phyloP scores from a whole-genome alignment of 2,329 filamentous ascomycete genomes.

The Cytospora leucostoma region DNA sequence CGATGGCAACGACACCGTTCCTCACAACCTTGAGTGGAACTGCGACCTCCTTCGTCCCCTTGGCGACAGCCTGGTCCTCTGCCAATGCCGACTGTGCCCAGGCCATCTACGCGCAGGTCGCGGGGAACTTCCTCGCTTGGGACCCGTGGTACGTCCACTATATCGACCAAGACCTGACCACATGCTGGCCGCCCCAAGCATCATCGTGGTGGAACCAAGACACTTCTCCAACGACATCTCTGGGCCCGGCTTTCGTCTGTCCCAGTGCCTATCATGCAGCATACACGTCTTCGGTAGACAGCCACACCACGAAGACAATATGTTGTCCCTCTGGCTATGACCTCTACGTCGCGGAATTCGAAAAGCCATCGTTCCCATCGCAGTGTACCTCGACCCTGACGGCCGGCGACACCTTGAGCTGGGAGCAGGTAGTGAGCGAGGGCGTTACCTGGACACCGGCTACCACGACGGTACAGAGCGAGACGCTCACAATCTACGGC shows the following conservation, averaged over 20 bases:
- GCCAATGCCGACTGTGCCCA: slow-evolving; percentile 8
- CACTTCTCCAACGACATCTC: not conserved
- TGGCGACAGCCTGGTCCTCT: slow-evolving; percentile 14
- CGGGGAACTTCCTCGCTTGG: slow-evolving; percentile 17
- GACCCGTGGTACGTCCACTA: slow-evolving; percentile 16
- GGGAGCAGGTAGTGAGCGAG: not conserved
- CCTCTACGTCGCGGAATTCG: slow-evolving; percentile 14
- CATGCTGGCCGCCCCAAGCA: slow-evolving; percentile 24
- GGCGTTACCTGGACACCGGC: not conserved
- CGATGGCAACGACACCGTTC: slow-evolving; percentile 5
- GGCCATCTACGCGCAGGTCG: slow-evolving; percentile 14
- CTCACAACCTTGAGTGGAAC: slow-evolving; percentile 16
- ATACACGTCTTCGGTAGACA: slow-evolving; percentile 3
- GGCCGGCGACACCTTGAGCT: slow-evolving; percentile 3
- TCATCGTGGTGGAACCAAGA: slow-evolving; percentile 21
- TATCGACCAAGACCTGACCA: slow-evolving; percentile 3
- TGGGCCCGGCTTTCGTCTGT: slow-evolving; percentile 13
- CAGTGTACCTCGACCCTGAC: slow-evolving; percentile 19
- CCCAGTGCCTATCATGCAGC: slow-evolving; percentile 10
- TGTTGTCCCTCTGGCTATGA: slow-evolving; percentile 19
- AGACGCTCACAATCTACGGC: slow-evolving; percentile 3
- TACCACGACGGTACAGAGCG: not conserved
- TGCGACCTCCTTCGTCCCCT: slow-evolving; percentile 11
- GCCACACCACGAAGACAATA: slow-evolving; percentile 9
- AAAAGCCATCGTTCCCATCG: slow-evolving; percentile 6